These are phyloP conservation scores for Pseudopithomyces maydicus DNA, from an alignment of 2,329 filamentous ascomycete species.

Conservation along the genomic window DNA sequence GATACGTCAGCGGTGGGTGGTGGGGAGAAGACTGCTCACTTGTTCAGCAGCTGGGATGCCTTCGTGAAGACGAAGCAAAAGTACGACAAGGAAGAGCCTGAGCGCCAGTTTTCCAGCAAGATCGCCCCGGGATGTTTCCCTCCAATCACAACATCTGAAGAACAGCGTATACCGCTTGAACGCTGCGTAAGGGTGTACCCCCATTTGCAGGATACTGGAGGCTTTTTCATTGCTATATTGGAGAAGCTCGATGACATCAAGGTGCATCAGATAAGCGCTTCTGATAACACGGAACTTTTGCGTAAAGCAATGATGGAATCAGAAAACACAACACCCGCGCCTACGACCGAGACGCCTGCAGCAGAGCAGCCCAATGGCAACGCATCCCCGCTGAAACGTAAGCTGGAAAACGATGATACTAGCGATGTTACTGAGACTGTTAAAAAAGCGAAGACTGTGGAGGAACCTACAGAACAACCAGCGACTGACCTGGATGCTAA, in stretches of 20 bases:
- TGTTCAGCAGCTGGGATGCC: conserved; percentile 83
- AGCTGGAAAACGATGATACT: conserved; percentile 45
- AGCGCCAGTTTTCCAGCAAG: conserved; percentile 53
- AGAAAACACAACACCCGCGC: conserved; percentile 6
- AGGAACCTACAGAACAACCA: conserved; percentile 15
- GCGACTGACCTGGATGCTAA: conserved; percentile 19
- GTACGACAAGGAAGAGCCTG: conserved; percentile 63
- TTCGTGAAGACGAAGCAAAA: conserved; percentile 72
- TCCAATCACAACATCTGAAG: conserved; percentile 58
- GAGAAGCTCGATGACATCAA: conserved; percentile 80
- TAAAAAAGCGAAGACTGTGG: conserved; percentile 45
- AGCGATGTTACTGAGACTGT: conserved; percentile 11
- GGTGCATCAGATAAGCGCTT: conserved; percentile 33
- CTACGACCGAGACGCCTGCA: conserved; percentile 18
- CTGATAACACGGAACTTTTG: conserved; percentile 31
- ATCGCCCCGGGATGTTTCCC: conserved; percentile 87
- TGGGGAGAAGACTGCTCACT: conserved; percentile 72
- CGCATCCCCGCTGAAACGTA: conserved; percentile 42
- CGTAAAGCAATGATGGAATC: conserved; percentile 18
- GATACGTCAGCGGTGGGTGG: conserved; percentile 35
- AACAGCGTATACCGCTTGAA: conserved; percentile 74
- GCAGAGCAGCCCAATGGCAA: conserved; percentile 13
- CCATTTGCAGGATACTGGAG: conserved; percentile 93
- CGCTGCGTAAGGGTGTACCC: conserved; percentile 93
- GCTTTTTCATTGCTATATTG: conserved; percentile 95